A percentile compares a stretch with the other conserved stretches of the same genome.
Conservation (phyloP, 2,329 filamentous ascomycete species). For the Colletotrichum sp. region DNA sequence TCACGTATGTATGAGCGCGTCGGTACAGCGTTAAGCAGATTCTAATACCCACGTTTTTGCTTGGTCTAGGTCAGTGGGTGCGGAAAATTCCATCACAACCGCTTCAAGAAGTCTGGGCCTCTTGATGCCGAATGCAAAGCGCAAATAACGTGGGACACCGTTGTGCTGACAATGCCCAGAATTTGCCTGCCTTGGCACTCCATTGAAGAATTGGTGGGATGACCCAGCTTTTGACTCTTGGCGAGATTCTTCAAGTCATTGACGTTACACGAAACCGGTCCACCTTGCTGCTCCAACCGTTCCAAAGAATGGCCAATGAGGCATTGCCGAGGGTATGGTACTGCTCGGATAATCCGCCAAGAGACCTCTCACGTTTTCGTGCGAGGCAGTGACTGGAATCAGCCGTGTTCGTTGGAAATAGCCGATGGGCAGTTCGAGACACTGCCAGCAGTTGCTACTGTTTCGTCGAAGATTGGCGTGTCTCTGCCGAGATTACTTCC, state of each 20-base stretch:
- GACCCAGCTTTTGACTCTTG: neutral
- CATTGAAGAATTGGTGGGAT: neutral
- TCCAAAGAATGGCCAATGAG: neutral
- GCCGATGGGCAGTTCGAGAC: neutral
- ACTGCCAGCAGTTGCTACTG: neutral
- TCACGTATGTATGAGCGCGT: neutral
- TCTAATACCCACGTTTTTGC: neutral
- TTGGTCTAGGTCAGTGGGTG: accelerated
- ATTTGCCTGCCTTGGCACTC: neutral
- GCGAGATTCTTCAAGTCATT: neutral
- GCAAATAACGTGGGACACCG: neutral
- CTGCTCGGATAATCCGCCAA: neutral
- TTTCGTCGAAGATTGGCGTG: neutral
- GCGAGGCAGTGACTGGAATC: neutral
- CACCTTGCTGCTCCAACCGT: neutral
- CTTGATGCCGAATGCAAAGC: neutral
- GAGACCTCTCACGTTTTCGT: neutral
- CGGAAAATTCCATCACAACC: neutral
- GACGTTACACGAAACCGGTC: neutral
- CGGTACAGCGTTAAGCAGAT: neutral
- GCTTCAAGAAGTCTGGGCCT: neutral
- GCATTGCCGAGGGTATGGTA: neutral
- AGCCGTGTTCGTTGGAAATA: neutral
- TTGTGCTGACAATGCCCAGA: neutral
- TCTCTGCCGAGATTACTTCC: neutral